Base-by-base conservation (phyloP, 2,329 filamentous ascomycete genomes). In the Clonostachys sp. region DNA sequence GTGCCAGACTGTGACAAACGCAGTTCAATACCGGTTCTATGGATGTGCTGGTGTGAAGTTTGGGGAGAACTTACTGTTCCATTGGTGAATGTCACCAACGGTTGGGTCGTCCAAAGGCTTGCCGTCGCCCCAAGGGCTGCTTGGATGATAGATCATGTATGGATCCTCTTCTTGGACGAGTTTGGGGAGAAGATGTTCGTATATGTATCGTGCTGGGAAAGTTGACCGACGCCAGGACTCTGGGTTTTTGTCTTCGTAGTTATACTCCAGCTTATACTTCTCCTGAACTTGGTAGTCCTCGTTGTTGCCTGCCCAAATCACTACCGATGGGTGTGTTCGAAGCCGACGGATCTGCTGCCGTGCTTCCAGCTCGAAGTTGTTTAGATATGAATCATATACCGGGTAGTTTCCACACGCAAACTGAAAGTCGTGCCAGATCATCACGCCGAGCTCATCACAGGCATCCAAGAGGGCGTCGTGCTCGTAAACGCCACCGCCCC, bases 351-450 rank as follows among this genome's bases (percentile, higher is more conserved):
- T 71, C 56, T 87, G 85, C 50, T 81, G 78, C 17, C 75, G 64
- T 41, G 81, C 81, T 64, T 89, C 86, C 36, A 68, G 55, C 49
- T 80, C 73, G 49, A 89, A 77, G 2, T 77, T 83, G 24, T 75
- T 65, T 17, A 86, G 67, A 42, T 85, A 80, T 8, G 73, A 70
- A 1, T 79, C 74, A 57, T 81, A 82, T 3, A 81, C 77, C 34
- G 87, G 87, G 60, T 86, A 87, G 54, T 81, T 83, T 18, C 82
- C 83, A 56, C 85, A 88, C 30, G 79, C 86, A 59, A 91, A 91
- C 68, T 86, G 80, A 59, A 90, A 91, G 58, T 91, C 87, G 57
- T 91, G 86, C 87, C 87, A 91, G 10, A 90, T 82, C 41, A 91
- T 66, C 13, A 91, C 72, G 9, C 87, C 87, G 3, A 87, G 65